Conservation (phyloP, 2,329 filamentous ascomycete species). For the Hymenoscyphus fraxineus region DNA sequence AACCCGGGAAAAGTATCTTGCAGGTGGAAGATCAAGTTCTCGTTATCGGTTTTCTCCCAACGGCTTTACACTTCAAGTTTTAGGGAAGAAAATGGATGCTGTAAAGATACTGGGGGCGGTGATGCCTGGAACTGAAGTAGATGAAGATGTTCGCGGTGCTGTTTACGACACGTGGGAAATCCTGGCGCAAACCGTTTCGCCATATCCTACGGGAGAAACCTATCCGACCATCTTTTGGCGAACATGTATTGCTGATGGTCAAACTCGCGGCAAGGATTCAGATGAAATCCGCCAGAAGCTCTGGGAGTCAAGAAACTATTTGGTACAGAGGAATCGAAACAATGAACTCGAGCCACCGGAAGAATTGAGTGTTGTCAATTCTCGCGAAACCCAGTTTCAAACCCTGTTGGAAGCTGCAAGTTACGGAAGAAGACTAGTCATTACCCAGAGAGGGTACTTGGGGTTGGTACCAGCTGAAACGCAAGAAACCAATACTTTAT, state of each 20-base stretch:
- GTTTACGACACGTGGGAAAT: not conserved
- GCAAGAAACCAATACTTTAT: not conserved
- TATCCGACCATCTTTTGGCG: not conserved
- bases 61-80: not conserved
- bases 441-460: not conserved
- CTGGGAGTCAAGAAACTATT: not conserved
- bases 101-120: not conserved
- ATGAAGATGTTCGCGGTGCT: not conserved
- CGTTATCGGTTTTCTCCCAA: not conserved
- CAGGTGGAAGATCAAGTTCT: not conserved
- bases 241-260: not conserved
- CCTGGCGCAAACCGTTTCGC: not conserved
- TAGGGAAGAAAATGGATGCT: not conserved
- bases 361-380: not conserved
- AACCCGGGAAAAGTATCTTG: not conserved
- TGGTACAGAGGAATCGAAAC: not conserved
- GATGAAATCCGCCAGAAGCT: not conserved
- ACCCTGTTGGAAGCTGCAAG: not conserved
- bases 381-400: not conserved
- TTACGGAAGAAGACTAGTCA: not conserved
- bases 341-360: not conserved
- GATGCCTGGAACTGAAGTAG: not conserved
- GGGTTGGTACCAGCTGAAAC: not conserved
- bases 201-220: not conserved
- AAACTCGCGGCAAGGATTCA: not conserved